Evolutionary conservation across 2,329 filamentous ascomycete genomes (phyloP).

Genomic region (Aspergillus thermomutatus): DNA sequence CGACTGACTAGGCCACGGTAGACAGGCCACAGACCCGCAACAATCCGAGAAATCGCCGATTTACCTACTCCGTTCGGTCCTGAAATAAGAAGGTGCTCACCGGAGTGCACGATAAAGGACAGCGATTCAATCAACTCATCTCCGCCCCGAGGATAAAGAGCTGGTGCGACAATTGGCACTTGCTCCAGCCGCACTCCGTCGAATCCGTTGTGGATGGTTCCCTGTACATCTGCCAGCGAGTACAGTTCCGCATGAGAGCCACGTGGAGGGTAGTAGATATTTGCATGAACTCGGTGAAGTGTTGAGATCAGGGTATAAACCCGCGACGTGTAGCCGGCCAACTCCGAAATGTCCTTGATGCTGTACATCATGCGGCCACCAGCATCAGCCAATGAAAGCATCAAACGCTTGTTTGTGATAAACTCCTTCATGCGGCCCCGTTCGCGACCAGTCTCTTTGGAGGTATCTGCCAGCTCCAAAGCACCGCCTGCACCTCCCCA

Average conservation of each 20-base stretch:
- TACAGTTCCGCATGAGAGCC: constrained; percentile 73
- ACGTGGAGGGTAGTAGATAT: constrained; percentile 72
- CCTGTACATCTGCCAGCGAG: constrained; percentile 86
- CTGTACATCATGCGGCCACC: constrained; percentile 99
- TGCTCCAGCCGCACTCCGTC: constrained; percentile 91
- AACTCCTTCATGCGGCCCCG: constrained; percentile 94
- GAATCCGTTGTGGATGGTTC: constrained; percentile 90
- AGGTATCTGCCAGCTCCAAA: constrained; percentile 56
- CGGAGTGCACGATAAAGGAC: constrained; percentile 82
- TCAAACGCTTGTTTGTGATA: constrained; percentile 97
- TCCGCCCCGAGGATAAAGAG: constrained; percentile 82
- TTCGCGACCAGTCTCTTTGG: constrained; percentile 53
- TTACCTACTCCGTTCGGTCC: constrained; percentile 95
- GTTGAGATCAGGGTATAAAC: constrained; percentile 96
- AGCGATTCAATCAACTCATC: constrained; percentile 87
- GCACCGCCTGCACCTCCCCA: constrained; percentile 83
- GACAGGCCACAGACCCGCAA: constrained; percentile 92
- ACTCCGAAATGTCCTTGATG: constrained; percentile 94
- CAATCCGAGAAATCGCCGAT: constrained; percentile 78
- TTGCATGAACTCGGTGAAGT: constrained; percentile 86
- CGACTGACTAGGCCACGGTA: constrained; percentile 90
- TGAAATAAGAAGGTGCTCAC: constrained; percentile 91
- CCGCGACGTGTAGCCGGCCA: constrained; percentile 92
- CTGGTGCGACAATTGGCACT: constrained; percentile 86
- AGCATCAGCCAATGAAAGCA: constrained; percentile 94